Conservation (phyloP, 2,329 filamentous ascomycete genomes). For the Fusarium sp. region DNA sequence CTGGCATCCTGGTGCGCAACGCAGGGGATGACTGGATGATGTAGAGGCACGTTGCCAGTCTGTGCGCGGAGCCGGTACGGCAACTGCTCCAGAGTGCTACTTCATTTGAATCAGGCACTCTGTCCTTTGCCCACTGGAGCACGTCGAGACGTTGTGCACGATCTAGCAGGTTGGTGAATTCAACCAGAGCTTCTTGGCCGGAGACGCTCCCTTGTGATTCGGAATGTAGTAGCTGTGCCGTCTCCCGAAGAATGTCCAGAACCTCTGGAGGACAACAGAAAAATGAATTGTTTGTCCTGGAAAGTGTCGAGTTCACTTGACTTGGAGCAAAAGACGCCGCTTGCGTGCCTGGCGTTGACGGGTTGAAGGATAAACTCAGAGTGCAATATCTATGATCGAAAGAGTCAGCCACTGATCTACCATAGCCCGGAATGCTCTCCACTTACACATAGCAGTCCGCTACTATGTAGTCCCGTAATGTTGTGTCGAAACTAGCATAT, state of each 20-base stretch:
- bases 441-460: slow-evolving; percentile 60
- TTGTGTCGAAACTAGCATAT: slow-evolving; percentile 46
- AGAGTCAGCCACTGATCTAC: neutral
- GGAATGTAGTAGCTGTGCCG: slow-evolving; percentile 53
- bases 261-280: slow-evolving; percentile 59
- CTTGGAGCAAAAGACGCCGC: slow-evolving; percentile 49
- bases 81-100: slow-evolving; percentile 50
- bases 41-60: slow-evolving; percentile 57
- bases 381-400: slow-evolving; percentile 53
- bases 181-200: slow-evolving; percentile 40
- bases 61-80: slow-evolving; percentile 55
- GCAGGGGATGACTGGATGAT: slow-evolving; percentile 55
- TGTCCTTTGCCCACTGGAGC: slow-evolving; percentile 52
- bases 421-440: neutral
- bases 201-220: slow-evolving; percentile 37
- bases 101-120: slow-evolving; percentile 50
- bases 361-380: slow-evolving; percentile 56
- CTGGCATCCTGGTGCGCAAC: slow-evolving; percentile 35
- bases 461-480: slow-evolving; percentile 57
- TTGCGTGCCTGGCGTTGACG: slow-evolving; percentile 44
- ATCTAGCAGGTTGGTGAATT: slow-evolving; percentile 49
- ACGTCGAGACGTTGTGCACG: slow-evolving; percentile 55
- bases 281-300: slow-evolving; percentile 56
- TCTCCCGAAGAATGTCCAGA: slow-evolving; percentile 55
- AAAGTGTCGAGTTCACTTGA: slow-evolving; percentile 52